These are phyloP conservation scores for Coemansia umbellata DNA, from an alignment of 192 early-diverging fungal genomes.

Conservation along the genomic window DNA sequence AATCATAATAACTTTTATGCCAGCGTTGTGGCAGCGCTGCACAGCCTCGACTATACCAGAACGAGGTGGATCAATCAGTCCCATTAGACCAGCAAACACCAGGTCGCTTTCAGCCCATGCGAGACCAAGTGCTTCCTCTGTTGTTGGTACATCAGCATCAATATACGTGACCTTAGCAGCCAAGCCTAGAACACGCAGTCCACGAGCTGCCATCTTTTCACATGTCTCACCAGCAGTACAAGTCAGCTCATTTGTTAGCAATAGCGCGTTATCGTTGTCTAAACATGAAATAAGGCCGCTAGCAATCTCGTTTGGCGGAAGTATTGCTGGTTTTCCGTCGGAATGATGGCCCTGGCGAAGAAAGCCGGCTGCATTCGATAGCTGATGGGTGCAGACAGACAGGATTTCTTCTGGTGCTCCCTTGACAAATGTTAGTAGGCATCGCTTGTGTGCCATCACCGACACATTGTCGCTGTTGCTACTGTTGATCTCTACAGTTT, in stretches of 20 bases:
- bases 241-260: slow-evolving; percentile 26
- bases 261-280: slow-evolving; percentile 21
- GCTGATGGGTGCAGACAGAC: slow-evolving; percentile 46
- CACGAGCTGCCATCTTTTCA: slow-evolving; percentile 74
- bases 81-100: slow-evolving; percentile 85
- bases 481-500: neutral
- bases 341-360: slow-evolving; percentile 10
- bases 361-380: slow-evolving; percentile 25
- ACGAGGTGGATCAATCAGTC: slow-evolving; percentile 90
- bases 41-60: slow-evolving; percentile 79
- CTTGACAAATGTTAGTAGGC: slow-evolving; percentile 70
- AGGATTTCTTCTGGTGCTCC: slow-evolving; percentile 93
- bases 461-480: neutral
- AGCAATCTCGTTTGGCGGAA: slow-evolving; percentile 6
- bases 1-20: slow-evolving; percentile 96
- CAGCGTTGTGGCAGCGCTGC: slow-evolving; percentile 80
- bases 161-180: slow-evolving; percentile 66
- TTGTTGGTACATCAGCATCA: slow-evolving; percentile 50
- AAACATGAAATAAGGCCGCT: slow-evolving; percentile 19
- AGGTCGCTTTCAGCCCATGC: slow-evolving; percentile 66
- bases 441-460: slow-evolving; percentile 5
- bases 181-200: slow-evolving; percentile 85
- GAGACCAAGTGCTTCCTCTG: slow-evolving; percentile 29
- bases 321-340: slow-evolving; percentile 15
- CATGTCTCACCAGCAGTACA: slow-evolving; percentile 25